phyloP scores from a whole-genome alignment of 2,329 filamentous ascomycete species.

The Chalara sp. region DNA sequence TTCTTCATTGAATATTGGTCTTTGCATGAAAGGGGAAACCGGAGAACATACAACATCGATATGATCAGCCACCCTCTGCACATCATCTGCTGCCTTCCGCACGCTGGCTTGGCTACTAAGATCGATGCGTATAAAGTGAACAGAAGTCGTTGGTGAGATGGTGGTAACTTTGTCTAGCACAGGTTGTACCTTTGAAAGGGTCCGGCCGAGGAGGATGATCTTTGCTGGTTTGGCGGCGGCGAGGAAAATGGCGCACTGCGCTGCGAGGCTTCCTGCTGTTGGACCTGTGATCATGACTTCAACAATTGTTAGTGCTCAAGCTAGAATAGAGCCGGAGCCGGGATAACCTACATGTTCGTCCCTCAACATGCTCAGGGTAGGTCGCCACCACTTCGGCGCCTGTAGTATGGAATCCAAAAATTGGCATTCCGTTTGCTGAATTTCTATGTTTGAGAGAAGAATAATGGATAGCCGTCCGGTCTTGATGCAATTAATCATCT shows the following conservation, averaged over 20 bases:
- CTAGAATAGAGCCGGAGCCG: too few relatives aligned
- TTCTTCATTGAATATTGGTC: conserved; percentile 14
- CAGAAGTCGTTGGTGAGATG: conserved; percentile 7
- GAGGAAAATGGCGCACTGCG: conserved; percentile 14
- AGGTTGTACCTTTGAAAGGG: conserved; percentile 8
- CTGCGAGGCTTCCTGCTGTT: conserved; percentile 10
- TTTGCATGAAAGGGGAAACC: too few relatives aligned
- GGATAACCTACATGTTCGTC: too few relatives aligned
- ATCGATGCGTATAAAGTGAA: conserved; percentile 21
- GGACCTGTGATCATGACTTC: conserved; percentile 15
- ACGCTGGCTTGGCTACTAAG: conserved; percentile 34
- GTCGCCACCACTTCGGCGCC: too few relatives aligned
- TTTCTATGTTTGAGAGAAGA: too few relatives aligned
- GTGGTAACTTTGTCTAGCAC: conserved; percentile 11
- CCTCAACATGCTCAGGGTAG: too few relatives aligned
- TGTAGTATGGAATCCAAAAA: too few relatives aligned
- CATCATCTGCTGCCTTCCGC: conserved; percentile 30
- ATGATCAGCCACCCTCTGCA: conserved; percentile 24
- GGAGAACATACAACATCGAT: conserved; percentile 29
- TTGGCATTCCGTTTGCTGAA: too few relatives aligned
- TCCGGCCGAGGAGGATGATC: conserved; percentile 14
- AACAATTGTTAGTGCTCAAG: too few relatives aligned
- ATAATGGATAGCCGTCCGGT: too few relatives aligned
- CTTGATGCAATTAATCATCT: too few relatives aligned
- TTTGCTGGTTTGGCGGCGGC: conserved; percentile 14